Percentiles rank a stretch among this genome's conserved stretches.
Evolutionary conservation across 257 asterid genomes (phyloP).

Genomic region (Rubia yunnanensis): DNA sequence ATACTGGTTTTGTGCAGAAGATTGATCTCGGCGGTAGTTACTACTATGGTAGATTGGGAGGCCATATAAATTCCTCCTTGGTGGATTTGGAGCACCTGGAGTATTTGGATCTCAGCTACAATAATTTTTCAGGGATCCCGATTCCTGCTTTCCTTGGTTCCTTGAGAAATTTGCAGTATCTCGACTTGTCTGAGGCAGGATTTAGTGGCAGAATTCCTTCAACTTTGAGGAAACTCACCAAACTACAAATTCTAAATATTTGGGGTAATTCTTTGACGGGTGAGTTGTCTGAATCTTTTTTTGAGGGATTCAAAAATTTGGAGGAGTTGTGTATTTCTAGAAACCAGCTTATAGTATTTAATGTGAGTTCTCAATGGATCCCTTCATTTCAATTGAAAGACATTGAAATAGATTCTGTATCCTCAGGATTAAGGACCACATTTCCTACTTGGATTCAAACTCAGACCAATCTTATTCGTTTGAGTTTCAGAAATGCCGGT

Average conservation of each 20-base stretch:
- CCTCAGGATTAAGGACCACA: background rate
- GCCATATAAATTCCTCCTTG: slow-evolving; percentile 18
- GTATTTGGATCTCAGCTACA: background rate
- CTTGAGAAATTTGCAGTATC: slow-evolving; percentile 12
- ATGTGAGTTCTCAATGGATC: slow-evolving; percentile 1
- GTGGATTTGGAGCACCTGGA: slow-evolving; percentile 11
- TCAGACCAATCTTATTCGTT: background rate
- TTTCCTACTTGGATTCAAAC: slow-evolving; percentile 13
- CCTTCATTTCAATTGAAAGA: background rate
- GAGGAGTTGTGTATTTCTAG: background rate
- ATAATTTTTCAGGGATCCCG: slow-evolving; percentile 5
- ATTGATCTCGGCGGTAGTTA: slow-evolving; percentile 6
- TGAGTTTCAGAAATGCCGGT: background rate
- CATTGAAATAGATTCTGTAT: background rate
- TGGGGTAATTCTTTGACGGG: background rate
- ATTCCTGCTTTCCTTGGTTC: slow-evolving; percentile 24
- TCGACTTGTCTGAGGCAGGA: slow-evolving; percentile 13
- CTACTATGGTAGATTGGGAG: too few species aligned
- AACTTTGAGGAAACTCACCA: slow-evolving; percentile 2
- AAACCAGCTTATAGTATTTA: background rate
- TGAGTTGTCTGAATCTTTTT: background rate
- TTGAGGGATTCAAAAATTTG: background rate
- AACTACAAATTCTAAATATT: background rate
- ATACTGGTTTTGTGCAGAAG: slow-evolving; percentile 8
- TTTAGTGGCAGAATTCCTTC: background rate